These are phyloP conservation scores for Starmerella bacillaris DNA, from an alignment of 805 yeast genomes.

Conservation along the genomic window DNA sequence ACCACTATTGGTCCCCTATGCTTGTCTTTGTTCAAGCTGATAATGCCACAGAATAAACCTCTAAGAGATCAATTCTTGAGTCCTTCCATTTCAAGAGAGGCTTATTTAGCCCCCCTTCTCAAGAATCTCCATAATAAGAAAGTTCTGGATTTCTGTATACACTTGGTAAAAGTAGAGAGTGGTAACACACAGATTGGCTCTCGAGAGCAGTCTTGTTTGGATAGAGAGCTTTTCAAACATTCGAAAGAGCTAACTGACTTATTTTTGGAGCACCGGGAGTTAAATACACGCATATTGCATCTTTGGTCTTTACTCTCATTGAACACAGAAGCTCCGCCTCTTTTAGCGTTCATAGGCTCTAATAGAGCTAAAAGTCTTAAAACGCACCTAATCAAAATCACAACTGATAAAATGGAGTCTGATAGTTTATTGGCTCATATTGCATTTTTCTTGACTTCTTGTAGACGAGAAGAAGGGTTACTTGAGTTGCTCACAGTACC, in stretches of 20 bases:
- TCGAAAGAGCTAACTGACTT: constrained; percentile 40
- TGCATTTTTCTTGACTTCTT: constrained; percentile 9
- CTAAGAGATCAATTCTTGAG: constrained; percentile 20
- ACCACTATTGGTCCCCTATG: neutral
- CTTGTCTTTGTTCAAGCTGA: constrained; percentile 19
- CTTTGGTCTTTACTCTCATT: constrained; percentile 16
- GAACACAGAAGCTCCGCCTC: constrained; percentile 44
- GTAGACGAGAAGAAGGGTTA: constrained; percentile 25
- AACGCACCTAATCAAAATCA: constrained; percentile 40
- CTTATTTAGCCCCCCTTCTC: constrained; percentile 26
- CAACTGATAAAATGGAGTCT: constrained; percentile 30
- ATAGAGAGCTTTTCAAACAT: constrained; percentile 36
- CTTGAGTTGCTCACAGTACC: constrained; percentile 19
- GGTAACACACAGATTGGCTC: constrained; percentile 20
- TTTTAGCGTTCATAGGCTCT: constrained; percentile 65
- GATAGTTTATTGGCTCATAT: constrained; percentile 6
- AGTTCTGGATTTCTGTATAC: constrained; percentile 38
- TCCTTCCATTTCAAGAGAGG: constrained; percentile 18
- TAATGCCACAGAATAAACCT: constrained; percentile 22
- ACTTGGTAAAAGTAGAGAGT: constrained; percentile 41
- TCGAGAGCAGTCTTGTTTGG: constrained; percentile 38
- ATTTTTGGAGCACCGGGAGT: constrained; percentile 32
- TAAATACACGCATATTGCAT: constrained; percentile 37
- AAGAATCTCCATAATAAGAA: constrained; percentile 33
- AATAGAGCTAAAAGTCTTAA: constrained; percentile 41